Percentiles rank a stretch among this genome's conserved stretches.
Conservation (phyloP, 108 stramenopile species). For the Cyclotella baltica region DNA sequence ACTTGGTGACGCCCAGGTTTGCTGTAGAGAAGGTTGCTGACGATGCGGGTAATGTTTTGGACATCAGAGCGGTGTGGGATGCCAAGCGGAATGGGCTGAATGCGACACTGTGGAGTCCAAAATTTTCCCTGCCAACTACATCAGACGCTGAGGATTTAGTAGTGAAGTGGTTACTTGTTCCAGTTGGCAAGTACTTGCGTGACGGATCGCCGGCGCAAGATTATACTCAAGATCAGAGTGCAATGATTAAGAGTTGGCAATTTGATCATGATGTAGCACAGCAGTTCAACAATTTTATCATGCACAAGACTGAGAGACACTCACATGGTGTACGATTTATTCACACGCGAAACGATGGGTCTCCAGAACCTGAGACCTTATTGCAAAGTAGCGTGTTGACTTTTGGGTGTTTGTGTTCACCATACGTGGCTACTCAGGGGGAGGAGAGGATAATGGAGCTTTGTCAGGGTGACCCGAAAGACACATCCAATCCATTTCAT, state of each 20-base stretch:
- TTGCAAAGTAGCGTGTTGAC: background rate
- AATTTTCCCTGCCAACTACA: background rate
- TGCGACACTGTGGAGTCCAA: conserved; percentile 14
- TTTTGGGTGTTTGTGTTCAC: conserved; percentile 4
- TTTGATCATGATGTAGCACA: conserved; percentile 15
- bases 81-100: conserved; percentile 45
- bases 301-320: conserved; percentile 26
- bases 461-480: background rate
- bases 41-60: conserved; percentile 12
- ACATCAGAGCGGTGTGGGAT: conserved; percentile 59
- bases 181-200: conserved; percentile 12
- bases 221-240: background rate
- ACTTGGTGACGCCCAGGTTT: conserved; percentile 19
- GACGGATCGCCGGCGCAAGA: background rate
- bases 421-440: no score
- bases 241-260: background rate
- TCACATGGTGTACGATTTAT: conserved; percentile 6
- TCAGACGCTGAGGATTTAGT: conserved; percentile 5
- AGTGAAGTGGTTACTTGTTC: background rate
- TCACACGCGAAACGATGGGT: background rate
- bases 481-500: background rate
- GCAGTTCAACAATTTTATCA: conserved; percentile 12
- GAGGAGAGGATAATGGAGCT: background rate
- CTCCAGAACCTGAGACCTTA: background rate
- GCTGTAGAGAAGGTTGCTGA: conserved; percentile 41